These are phyloP conservation scores for Ogataea pilisensis DNA, from an alignment of 805 yeast genomes.

Conservation along the genomic window DNA sequence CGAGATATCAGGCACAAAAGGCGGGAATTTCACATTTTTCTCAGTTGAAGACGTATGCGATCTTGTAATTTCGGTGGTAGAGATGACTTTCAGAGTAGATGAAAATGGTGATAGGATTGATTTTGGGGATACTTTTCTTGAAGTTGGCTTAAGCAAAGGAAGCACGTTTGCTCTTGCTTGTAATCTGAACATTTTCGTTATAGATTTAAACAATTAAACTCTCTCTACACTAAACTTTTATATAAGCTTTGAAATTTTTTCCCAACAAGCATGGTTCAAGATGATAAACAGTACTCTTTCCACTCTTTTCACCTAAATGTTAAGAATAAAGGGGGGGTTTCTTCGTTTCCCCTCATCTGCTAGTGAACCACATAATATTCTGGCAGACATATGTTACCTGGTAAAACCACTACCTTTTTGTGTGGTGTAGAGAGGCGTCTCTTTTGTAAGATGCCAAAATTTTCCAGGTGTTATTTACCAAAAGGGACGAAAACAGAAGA, in stretches of 20 bases:
- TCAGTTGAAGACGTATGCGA: neutral
- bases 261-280: no score
- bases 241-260: no score
- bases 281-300: no score
- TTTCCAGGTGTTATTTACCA: no score
- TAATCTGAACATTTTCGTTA: neutral
- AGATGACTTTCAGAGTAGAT: no score
- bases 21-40: conserved; percentile 21
- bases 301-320: no score
- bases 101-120: neutral
- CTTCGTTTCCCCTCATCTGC: neutral
- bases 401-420: no score
- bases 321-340: neutral
- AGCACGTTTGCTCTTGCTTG: neutral
- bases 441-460: no score
- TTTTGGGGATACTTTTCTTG: neutral
- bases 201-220: no score
- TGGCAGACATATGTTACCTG: no score
- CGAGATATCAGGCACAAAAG: conserved; percentile 27
- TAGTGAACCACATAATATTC: neutral
- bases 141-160: neutral
- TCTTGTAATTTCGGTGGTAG: neutral
- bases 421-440: neutral
- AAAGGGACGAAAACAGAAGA: no score
- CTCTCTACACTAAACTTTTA: no score